A percentile compares a stretch with the other conserved stretches of the same genome.
These are phyloP conservation scores for Fragilariopsis cylindrus DNA, from an alignment of 108 stramenopile genomes.

Conservation along the genomic window DNA sequence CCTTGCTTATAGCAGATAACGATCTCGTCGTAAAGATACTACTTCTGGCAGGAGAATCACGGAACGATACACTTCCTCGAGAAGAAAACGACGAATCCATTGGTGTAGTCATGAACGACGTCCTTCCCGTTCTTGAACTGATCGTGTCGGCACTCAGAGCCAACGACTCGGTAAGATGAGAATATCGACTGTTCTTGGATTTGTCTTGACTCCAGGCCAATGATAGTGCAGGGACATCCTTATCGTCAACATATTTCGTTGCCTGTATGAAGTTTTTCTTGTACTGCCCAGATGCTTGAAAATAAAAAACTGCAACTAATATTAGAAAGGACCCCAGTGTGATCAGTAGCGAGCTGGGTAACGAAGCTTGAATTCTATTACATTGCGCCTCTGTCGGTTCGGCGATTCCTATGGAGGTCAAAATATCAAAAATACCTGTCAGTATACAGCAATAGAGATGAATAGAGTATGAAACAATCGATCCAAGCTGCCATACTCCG, in stretches of 20 bases:
- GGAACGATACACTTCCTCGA: not conserved
- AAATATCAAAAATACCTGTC: constrained; percentile 17
- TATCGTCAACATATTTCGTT: constrained; percentile 24
- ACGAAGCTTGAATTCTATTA: constrained; percentile 32
- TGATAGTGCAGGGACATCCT: constrained; percentile 33
- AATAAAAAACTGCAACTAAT: constrained; percentile 28
- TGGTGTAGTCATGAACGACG: too few species aligned
- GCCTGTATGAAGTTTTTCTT: constrained; percentile 36
- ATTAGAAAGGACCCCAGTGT: constrained; percentile 34
- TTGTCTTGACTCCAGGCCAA: constrained; percentile 37
- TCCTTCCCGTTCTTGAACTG: constrained; percentile 4
- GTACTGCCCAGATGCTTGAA: constrained; percentile 38
- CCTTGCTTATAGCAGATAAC: not conserved
- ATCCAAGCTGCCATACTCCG: constrained; percentile 74
- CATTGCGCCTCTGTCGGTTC: constrained; percentile 35
- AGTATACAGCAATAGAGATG: constrained; percentile 60
- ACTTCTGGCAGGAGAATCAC: not conserved
- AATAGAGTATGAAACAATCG: constrained; percentile 56
- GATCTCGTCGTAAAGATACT: constrained; percentile 1
- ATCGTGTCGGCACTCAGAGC: not conserved
- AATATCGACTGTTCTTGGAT: constrained; percentile 30
- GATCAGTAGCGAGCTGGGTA: constrained; percentile 33
- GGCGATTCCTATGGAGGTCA: constrained; percentile 36
- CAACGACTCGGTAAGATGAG: constrained; percentile 25
- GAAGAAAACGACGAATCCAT: not conserved